Evolutionary conservation across 257 asterid species (phyloP).

Genomic region (Osmanthus fragrans): DNA sequence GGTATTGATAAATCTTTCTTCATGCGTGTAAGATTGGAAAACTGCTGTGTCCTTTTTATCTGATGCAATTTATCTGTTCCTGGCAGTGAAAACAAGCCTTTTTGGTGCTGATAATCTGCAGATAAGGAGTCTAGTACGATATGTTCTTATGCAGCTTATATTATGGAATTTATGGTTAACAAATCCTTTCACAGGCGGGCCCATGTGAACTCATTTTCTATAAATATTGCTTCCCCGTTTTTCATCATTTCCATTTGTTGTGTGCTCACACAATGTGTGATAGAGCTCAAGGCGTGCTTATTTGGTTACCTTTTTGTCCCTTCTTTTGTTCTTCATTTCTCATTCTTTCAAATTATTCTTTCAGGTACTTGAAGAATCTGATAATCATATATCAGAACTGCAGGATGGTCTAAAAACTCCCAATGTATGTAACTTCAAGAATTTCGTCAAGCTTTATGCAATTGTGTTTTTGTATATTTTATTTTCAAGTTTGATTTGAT

Average conservation of each 20-base stretch:
- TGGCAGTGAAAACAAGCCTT: conserved; percentile 68
- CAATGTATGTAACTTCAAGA: conserved; percentile 43
- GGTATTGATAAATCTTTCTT: conserved; percentile 43
- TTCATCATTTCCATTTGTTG: not conserved
- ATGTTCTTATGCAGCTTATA: conserved; percentile 37
- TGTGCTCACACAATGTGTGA: not conserved
- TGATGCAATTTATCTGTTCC: conserved; percentile 29
- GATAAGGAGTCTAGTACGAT: conserved; percentile 70
- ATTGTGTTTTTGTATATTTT: not conserved
- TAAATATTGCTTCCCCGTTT: conserved; percentile 5
- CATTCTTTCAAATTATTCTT: not conserved
- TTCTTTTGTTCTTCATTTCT: conserved; percentile 7
- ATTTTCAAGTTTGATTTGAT: conserved; percentile 11
- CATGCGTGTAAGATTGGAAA: not conserved
- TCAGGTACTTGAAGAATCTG: conserved; percentile 72
- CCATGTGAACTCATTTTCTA: not conserved
- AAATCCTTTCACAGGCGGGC: not conserved
- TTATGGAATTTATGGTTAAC: not conserved
- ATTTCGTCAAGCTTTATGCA: not conserved
- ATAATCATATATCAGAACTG: conserved; percentile 46
- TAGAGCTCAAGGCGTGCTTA: conserved; percentile 9
- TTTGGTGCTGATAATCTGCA: conserved; percentile 58
- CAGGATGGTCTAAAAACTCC: conserved; percentile 81
- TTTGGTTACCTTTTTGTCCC: conserved; percentile 1
- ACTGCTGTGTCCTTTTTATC: conserved; percentile 8